Evolutionary conservation across 2,329 filamentous ascomycete species (phyloP).

Genomic region (Colletotrichum eremochloae): DNA sequence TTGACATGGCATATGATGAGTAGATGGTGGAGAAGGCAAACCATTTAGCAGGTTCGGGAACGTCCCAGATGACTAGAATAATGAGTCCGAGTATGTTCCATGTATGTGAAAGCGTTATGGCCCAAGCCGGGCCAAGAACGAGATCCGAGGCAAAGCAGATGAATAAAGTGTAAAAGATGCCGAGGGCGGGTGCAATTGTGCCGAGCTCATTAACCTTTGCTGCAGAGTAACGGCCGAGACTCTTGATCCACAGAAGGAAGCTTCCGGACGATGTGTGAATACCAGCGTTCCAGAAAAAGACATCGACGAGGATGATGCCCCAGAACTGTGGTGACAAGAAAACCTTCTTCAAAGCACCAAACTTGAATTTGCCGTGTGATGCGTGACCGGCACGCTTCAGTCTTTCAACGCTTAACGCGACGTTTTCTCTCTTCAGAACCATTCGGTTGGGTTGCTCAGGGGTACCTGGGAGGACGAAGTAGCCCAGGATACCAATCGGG

Average conservation of each 20-base stretch:
- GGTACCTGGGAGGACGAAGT: conserved; percentile 54
- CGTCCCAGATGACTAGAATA: conserved; percentile 67
- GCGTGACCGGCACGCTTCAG: conserved; percentile 58
- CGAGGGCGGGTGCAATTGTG: conserved; percentile 38
- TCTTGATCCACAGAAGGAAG: conserved; percentile 57
- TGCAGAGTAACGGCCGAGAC: conserved; percentile 56
- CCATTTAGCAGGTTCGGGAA: conserved; percentile 67
- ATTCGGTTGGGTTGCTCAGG: conserved; percentile 49
- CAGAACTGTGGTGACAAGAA: conserved; percentile 56
- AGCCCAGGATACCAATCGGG: conserved; percentile 54
- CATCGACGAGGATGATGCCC: conserved; percentile 52
- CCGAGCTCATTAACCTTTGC: conserved; percentile 66
- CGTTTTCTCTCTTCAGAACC: conserved; percentile 47
- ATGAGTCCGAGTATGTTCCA: conserved; percentile 33
- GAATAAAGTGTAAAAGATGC: conserved; percentile 34
- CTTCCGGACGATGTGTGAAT: conserved; percentile 53
- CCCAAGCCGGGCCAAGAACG: conserved; percentile 52
- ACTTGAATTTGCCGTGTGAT: conserved; percentile 53
- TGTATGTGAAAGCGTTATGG: conserved; percentile 20
- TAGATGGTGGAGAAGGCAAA: conserved; percentile 61
- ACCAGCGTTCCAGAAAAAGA: conserved; percentile 63
- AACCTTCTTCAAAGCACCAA: conserved; percentile 51
- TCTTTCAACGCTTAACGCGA: conserved; percentile 45
- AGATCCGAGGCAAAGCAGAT: conserved; percentile 37
- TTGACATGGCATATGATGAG: conserved; percentile 25